Evolutionary conservation across 768 basidiomycete genomes (phyloP), one percentile per base, ranked within the genome.

Genomic region (Dictyophora rubrovolvata): DNA sequence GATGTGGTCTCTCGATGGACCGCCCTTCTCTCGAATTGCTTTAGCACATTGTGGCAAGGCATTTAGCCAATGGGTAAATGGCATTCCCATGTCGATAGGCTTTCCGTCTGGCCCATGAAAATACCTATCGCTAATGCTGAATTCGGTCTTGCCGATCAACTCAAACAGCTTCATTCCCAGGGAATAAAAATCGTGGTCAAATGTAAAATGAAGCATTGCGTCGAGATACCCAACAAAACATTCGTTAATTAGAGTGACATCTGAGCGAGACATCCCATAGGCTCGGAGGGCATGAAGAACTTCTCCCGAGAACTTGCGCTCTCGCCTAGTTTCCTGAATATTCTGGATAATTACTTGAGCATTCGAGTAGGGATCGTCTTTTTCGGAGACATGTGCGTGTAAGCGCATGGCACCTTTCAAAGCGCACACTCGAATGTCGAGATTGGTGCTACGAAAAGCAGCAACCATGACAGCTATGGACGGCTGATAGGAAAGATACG

Each of bases 41-140:
- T 72, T 72, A 9, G 84, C 83, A 64, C 83, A 83, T n/a, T 74
- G 69, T 4, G 85, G 83, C 5, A 87, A 69, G 0, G 83, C 71
- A 61, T 86, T 83, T 7, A 71, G 64, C 78, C 79, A 87, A 70
- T 73, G 74, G 23, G 61, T 76, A 70, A 87, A 86, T 0, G 84
- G 84, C 14, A 87, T 69, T 1, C 82, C 83, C 14, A 77, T 46
- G 56, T 77, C 75, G 28, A 73, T 66, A 2, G 66, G 65, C 60
- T 79, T 18, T 8, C 76, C 17, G 67, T 48, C 42, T 61, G 7
- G 7, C 0, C 69, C 63, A 63, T 81, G 73, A 67, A 80, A 85
- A 21, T 66, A 69, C 1, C 85, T 85, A n/a, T 86, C 77, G 6
- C 72, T 66, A 56, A 86, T 74, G 4, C 82, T 78, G 65, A 82